A percentile compares a stretch with the other conserved stretches of the same genome.
Evolutionary conservation across 1,139 yeast genomes (phyloP).

Genomic region (Insectozyma bohioensis): DNA sequence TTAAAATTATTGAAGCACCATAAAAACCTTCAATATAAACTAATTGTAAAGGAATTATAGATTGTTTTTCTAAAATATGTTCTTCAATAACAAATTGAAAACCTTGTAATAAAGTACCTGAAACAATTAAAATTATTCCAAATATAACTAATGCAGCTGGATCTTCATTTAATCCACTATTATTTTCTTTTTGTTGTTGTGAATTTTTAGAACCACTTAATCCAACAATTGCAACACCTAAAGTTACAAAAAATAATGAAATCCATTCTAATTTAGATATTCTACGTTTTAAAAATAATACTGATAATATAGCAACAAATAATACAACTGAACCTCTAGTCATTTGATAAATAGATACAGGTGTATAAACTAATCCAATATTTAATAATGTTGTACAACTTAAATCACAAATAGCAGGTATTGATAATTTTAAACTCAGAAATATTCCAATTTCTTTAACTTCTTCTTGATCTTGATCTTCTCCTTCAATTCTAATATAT

Average conservation of each 20-base stretch:
- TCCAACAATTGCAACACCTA: conserved; percentile 75
- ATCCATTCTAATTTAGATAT: conserved; percentile 69
- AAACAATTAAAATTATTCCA: conserved; percentile 59
- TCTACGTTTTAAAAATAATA: conserved; percentile 55
- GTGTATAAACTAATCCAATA: conserved; percentile 70
- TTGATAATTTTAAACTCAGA: conserved; percentile 35
- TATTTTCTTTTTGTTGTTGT: conserved; percentile 11
- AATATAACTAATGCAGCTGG: conserved; percentile 33
- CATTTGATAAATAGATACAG: conserved; percentile 87
- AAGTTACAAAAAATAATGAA: conserved; percentile 56
- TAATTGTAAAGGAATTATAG: conserved; percentile 61
- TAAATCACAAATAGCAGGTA: conserved; percentile 74
- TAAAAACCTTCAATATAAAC: conserved; percentile 78
- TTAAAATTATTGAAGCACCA: conserved; percentile 51
- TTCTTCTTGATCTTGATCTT: conserved; percentile 8
- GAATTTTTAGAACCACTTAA: conserved; percentile 53
- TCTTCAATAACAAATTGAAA: conserved; percentile 80
- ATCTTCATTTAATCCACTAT: no score
- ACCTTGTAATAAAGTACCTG: conserved; percentile 70
- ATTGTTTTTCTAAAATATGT: conserved; percentile 53
- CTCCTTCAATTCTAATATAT: conserved; percentile 17
- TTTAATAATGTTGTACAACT: conserved; percentile 75
- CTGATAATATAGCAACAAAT: conserved; percentile 74
- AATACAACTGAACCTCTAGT: conserved; percentile 75
- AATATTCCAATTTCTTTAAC: conserved; percentile 18